A percentile compares a stretch with the other conserved stretches of the same genome.
Conservation (phyloP, 1,139 yeast genomes). For the Pneumocystis murina region DNA sequence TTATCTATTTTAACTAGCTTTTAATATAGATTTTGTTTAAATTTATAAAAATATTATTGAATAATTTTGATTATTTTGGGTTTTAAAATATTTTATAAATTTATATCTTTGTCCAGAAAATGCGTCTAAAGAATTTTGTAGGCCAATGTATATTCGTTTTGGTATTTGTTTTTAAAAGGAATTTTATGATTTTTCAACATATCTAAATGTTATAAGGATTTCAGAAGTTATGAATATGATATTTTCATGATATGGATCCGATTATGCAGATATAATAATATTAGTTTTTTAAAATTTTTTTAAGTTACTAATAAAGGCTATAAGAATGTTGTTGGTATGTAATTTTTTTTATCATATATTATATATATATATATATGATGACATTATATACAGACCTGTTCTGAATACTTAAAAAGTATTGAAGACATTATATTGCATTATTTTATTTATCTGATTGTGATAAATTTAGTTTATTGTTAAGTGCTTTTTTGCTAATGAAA, state of each 20-base stretch:
- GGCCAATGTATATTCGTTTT: neutral
- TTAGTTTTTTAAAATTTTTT: neutral
- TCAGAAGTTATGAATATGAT: neutral
- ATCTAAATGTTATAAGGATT: neutral
- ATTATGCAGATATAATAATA: neutral
- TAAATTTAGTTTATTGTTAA: neutral
- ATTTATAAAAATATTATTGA: too few relatives aligned
- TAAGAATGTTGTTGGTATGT: neutral
- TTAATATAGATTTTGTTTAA: neutral
- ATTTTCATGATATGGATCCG: neutral
- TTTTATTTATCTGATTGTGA: neutral
- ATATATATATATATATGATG: neutral
- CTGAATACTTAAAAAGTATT: neutral
- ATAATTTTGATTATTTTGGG: neutral
- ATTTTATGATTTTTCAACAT: neutral
- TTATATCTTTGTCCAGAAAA: neutral
- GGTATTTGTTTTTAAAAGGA: neutral
- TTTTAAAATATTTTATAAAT: too few relatives aligned
- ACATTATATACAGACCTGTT: neutral
- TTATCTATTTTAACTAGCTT: neutral
- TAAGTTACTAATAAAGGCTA: neutral
- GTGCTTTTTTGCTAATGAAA: neutral
- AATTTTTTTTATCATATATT: neutral
- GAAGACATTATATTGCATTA: neutral
- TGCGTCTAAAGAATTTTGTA: neutral